Conservation (phyloP, 257 asterid species). For the Lithospermum erythrorhizon region DNA sequence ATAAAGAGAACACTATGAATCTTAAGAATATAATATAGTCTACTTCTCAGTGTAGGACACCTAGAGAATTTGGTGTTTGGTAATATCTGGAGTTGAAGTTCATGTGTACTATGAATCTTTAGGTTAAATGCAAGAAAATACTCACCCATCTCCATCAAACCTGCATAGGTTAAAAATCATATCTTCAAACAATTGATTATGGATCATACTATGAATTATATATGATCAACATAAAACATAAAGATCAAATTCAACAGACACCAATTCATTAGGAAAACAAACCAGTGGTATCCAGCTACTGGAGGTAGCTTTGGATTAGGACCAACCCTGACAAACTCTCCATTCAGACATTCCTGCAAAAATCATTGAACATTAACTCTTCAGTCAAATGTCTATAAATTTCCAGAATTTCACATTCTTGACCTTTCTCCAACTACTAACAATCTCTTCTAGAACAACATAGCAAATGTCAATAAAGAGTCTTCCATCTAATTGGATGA, state of each 20-base stretch:
- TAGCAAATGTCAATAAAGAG: too few relatives aligned
- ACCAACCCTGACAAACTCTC: constrained; percentile 95
- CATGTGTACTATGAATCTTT: background rate
- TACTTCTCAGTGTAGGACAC: background rate
- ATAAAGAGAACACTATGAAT: too few relatives aligned
- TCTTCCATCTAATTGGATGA: too few relatives aligned
- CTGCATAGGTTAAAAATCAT: constrained; percentile 36
- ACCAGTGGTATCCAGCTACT: constrained; percentile 97
- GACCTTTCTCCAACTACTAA: background rate
- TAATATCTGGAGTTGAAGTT: background rate
- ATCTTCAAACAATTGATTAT: background rate
- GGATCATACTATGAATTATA: background rate
- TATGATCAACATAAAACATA: background rate
- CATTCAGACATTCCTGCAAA: constrained; percentile 84
- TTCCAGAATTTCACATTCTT: background rate
- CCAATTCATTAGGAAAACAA: constrained; percentile 2
- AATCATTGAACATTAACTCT: background rate
- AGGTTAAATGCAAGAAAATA: constrained; percentile 7
- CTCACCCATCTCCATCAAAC: constrained; percentile 99
- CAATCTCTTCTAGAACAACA: background rate
- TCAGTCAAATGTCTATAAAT: background rate
- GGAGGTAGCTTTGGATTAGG: constrained; percentile 89
- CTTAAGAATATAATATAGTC: background rate
- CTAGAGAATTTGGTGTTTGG: background rate
- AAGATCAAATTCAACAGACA: constrained; percentile 3